A percentile compares a stretch with the other conserved stretches of the same genome.
Conservation (phyloP, 176 grass and related monocot genomes). For the Carex parvula region DNA sequence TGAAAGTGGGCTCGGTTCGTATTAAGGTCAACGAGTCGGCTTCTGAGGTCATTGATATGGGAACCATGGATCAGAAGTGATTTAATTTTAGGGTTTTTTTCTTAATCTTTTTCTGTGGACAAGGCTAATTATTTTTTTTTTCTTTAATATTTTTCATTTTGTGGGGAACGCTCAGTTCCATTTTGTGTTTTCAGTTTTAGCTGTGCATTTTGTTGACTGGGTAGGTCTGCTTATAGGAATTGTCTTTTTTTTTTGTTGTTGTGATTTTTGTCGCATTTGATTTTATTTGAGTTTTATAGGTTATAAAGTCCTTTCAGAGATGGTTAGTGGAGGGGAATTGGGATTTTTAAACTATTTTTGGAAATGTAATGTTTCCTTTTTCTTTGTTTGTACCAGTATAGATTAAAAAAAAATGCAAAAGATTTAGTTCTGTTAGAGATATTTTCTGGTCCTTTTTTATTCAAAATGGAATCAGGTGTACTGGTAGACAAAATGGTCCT, state of each 20-base stretch:
- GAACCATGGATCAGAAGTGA: slow-evolving; percentile 11
- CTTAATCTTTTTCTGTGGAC: background rate
- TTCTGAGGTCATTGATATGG: slow-evolving; percentile 36
- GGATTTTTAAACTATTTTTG: background rate
- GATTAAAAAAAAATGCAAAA: slow-evolving; percentile 7
- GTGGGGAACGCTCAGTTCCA: background rate
- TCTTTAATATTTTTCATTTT: slow-evolving; percentile 13
- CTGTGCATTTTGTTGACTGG: slow-evolving; percentile 31
- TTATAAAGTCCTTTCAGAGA: slow-evolving; percentile 21
- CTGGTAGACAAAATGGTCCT: background rate
- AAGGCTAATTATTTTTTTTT: slow-evolving; percentile 29
- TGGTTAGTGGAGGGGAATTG: slow-evolving; percentile 18
- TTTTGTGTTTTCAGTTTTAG: slow-evolving; percentile 26
- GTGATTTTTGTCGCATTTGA: background rate
- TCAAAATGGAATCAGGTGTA: background rate
- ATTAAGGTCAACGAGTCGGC: slow-evolving; percentile 52
- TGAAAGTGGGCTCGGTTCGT: slow-evolving; percentile 57
- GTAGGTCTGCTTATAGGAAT: slow-evolving; percentile 32
- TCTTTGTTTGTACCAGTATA: slow-evolving; percentile 16
- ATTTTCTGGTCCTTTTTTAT: background rate
- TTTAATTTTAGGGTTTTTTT: background rate
- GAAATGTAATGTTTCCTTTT: slow-evolving; percentile 8
- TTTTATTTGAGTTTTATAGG: slow-evolving; percentile 9
- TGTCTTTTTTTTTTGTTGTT: background rate
- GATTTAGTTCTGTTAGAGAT: slow-evolving; percentile 6